Evolutionary conservation across 306 rosid genomes (phyloP).

Genomic region (Begonia masoniana): DNA sequence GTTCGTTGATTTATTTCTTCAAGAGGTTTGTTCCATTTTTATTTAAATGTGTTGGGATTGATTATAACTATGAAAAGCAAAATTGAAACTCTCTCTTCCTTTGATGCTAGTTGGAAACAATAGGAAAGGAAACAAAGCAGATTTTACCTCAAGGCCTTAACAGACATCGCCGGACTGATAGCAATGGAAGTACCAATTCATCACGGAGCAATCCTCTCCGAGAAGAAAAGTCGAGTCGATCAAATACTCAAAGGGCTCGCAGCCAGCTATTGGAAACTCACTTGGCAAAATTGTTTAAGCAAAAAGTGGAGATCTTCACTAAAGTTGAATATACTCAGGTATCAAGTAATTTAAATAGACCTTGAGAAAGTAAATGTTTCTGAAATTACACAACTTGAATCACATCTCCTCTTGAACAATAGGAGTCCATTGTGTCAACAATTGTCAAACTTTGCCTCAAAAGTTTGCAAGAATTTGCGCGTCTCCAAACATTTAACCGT

Average conservation of each 20-base stretch:
- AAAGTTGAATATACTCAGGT: conserved; percentile 94
- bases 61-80: background rate
- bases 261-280: conserved; percentile 97
- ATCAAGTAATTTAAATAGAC: conserved; percentile 6
- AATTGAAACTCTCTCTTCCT: conserved; percentile 10
- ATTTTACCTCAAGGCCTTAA: conserved; percentile 60
- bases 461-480: conserved; percentile 78
- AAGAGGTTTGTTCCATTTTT: conserved; percentile 51
- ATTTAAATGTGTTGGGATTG: background rate
- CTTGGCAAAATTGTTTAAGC: conserved; percentile 84
- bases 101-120: conserved; percentile 54
- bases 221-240: conserved; percentile 66
- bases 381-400: conserved; percentile 16
- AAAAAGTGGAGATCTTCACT: conserved; percentile 88
- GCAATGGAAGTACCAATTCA: conserved; percentile 79
- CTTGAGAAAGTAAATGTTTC: conserved; percentile 8
- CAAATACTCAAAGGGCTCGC: conserved; percentile 74
- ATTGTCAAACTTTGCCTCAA: conserved; percentile 78
- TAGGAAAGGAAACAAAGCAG: conserved; percentile 63
- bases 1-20: conserved; percentile 85
- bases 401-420: conserved; percentile 21
- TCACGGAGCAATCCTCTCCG: conserved; percentile 82
- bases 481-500: conserved; percentile 78
- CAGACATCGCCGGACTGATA: conserved; percentile 68
- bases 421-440: conserved; percentile 79